Conservation (phyloP, 2,329 filamentous ascomycete species). For the Colletotrichum orchidophilum region DNA sequence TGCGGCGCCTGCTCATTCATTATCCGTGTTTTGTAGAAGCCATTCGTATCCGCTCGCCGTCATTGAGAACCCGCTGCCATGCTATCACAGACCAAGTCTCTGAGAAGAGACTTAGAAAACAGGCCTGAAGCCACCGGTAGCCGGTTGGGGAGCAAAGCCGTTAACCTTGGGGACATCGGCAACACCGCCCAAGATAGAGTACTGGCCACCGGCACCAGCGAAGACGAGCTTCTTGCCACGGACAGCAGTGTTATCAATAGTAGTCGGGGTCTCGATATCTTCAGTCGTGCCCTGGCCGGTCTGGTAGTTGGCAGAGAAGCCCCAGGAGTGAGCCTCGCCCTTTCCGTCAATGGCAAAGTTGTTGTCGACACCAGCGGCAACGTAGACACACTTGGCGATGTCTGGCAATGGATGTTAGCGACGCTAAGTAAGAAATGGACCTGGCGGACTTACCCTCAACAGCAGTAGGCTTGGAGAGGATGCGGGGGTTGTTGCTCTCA, state of each 20-base stretch:
- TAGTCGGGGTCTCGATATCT: conserved; percentile 79
- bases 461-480: conserved; percentile 72
- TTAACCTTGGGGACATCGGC: conserved; percentile 41
- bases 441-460: conserved; percentile 59
- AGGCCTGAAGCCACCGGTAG: conserved; percentile 28
- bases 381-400: conserved; percentile 63
- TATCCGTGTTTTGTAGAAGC: conserved; percentile 10
- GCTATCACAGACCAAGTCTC: too few relatives aligned
- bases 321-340: conserved; percentile 81
- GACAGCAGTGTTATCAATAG: conserved; percentile 87
- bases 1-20: conserved; percentile 6
- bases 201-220: conserved; percentile 91
- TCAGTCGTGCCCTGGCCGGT: conserved; percentile 82
- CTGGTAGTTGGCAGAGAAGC: conserved; percentile 82
- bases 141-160: conserved; percentile 37
- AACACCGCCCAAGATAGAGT: conserved; percentile 68
- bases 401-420: conserved; percentile 40
- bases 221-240: conserved; percentile 77
- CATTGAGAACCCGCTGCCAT: background rate
- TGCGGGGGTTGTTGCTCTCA: conserved; percentile 72
- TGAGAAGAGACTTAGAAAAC: conserved; percentile 2
- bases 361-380: conserved; percentile 77
- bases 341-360: conserved; percentile 76
- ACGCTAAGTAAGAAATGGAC: background rate
- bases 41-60: conserved; percentile 1